Evolutionary conservation across 2,329 filamentous ascomycete species (phyloP).

Genomic region (Pestalotiopsis sp.): DNA sequence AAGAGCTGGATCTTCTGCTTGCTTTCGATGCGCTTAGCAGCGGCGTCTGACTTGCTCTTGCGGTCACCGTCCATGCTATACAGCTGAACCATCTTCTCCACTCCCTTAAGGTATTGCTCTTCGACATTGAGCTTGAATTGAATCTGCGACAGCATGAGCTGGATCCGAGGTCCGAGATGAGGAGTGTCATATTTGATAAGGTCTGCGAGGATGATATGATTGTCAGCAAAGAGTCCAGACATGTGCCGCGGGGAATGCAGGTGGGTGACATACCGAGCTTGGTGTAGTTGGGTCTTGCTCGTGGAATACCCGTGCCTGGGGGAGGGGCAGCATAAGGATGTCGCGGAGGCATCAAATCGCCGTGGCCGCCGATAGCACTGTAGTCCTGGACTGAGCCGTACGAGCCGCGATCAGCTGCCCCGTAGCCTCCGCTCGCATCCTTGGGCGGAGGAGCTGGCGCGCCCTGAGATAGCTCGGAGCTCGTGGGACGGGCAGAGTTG

Average conservation of each 20-base stretch:
- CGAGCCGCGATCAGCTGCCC: constrained; percentile 55
- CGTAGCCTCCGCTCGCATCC: constrained; percentile 49
- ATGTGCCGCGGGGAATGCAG: not conserved
- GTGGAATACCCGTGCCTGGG: constrained; percentile 67
- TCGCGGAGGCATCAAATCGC: constrained; percentile 76
- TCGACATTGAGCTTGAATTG: constrained; percentile 99
- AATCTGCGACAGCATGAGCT: constrained; percentile 97
- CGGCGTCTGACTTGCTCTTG: constrained; percentile 92
- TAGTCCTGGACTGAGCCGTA: constrained; percentile 58
- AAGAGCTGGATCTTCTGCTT: constrained; percentile 96
- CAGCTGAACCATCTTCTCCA: constrained; percentile 98
- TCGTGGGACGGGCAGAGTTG: constrained; percentile 42
- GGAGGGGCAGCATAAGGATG: constrained; percentile 76
- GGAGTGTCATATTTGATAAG: constrained; percentile 98
- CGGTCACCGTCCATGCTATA: constrained; percentile 97
- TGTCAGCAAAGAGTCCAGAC: constrained; percentile 11
- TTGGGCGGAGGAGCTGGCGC: constrained; percentile 73
- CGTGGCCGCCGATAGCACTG: constrained; percentile 62
- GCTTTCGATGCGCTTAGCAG: constrained; percentile 86
- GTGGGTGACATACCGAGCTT: constrained; percentile 73
- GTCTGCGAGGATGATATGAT: constrained; percentile 54
- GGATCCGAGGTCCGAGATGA: constrained; percentile 93
- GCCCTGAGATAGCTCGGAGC: constrained; percentile 43
- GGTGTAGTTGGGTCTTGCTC: constrained; percentile 85
- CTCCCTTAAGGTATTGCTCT: constrained; percentile 97